Conservation (phyloP, 257 asterid genomes). For the Solanum stenotomum region DNA sequence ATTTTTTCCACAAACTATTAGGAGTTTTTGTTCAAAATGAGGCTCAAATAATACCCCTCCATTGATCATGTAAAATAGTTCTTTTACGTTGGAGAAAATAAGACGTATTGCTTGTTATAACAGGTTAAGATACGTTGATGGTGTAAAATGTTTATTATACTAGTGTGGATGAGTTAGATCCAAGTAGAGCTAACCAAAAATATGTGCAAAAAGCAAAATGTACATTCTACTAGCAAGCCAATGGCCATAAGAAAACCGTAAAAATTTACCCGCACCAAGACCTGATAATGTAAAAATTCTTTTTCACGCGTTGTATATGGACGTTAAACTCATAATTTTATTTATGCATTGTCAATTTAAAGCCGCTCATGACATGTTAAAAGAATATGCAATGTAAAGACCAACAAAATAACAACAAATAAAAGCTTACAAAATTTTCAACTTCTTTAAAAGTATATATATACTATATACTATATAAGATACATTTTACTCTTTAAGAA, state of each 20-base stretch:
- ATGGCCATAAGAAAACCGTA: too few species aligned
- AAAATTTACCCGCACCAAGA: too few species aligned
- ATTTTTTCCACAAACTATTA: slow-evolving; percentile 9
- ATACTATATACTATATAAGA: background rate
- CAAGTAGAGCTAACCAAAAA: background rate
- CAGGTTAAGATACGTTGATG: background rate
- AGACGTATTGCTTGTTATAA: background rate
- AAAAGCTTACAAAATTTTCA: background rate
- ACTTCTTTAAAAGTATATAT: background rate
- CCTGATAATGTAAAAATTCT: too few species aligned
- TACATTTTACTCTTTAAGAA: background rate
- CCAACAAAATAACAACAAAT: background rate
- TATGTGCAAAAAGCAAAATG: background rate
- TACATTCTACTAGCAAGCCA: too few species aligned
- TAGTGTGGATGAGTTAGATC: background rate
- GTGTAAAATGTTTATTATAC: background rate
- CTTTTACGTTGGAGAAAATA: background rate
- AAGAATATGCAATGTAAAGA: background rate
- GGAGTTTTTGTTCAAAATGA: background rate
- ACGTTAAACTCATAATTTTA: background rate
- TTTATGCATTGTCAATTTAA: background rate
- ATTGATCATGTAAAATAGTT: background rate
- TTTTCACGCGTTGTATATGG: background rate
- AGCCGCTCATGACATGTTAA: background rate
- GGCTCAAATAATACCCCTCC: background rate